A percentile compares a stretch with the other conserved stretches of the same genome.
These are phyloP conservation scores for Harrya chromipes DNA, from an alignment of 768 basidiomycete species.

Conservation along the genomic window DNA sequence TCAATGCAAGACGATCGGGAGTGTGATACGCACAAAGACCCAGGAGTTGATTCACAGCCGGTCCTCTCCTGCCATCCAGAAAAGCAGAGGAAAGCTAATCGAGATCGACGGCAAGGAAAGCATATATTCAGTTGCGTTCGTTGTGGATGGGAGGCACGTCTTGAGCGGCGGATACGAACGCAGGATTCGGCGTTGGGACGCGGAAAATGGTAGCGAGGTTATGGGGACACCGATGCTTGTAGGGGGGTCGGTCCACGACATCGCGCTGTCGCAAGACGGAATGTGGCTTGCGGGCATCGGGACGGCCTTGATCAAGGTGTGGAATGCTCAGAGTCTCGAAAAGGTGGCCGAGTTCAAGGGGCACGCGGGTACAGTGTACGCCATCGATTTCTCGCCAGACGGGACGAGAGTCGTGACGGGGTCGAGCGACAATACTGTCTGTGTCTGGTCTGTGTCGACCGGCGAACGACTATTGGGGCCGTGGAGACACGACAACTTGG, in stretches of 20 bases:
- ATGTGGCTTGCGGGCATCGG: constrained; percentile 7
- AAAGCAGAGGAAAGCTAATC: neutral
- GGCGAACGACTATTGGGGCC: neutral
- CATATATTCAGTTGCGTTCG: constrained; percentile 1
- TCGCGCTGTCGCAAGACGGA: constrained; percentile 4
- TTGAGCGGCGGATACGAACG: constrained; percentile 2
- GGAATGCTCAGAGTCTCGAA: neutral
- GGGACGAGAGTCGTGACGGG: neutral
- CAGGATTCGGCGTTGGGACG: constrained; percentile 1
- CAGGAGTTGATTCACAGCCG: too few relatives aligned
- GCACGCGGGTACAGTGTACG: neutral
- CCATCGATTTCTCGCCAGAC: neutral
- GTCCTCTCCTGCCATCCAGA: too few relatives aligned
- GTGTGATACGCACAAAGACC: too few relatives aligned
- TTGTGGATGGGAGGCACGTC: constrained; percentile 1
- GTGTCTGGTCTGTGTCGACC: neutral
- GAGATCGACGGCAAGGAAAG: neutral
- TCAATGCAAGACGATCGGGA: too few relatives aligned
- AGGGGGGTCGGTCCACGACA: neutral
- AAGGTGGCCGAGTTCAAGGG: neutral
- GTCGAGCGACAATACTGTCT: neutral
- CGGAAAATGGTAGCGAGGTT: neutral
- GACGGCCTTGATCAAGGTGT: constrained; percentile 1
- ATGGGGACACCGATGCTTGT: neutral
- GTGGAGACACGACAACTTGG: neutral